These are phyloP conservation scores for Boletus rufocinnamomeus DNA, from an alignment of 768 basidiomycete species.

Conservation along the genomic window DNA sequence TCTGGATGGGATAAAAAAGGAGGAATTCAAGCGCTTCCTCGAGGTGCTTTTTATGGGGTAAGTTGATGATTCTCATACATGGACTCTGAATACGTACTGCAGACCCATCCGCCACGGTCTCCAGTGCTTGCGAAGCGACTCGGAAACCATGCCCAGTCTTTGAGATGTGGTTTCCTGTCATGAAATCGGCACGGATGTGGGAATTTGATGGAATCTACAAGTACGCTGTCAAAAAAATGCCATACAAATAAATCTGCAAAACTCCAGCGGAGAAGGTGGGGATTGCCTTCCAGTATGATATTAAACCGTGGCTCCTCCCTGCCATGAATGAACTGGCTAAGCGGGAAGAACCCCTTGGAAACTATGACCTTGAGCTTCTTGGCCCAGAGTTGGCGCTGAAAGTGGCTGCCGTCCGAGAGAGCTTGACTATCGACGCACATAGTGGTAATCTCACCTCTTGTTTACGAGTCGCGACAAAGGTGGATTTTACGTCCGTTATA, in stretches of 20 bases:
- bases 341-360: slow-evolving; percentile 22
- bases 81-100: background rate
- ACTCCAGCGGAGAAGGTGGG: slow-evolving; percentile 26
- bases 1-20: slow-evolving; percentile 23
- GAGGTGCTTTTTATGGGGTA: slow-evolving; percentile 24
- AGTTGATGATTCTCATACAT: background rate
- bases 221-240: slow-evolving; percentile 33
- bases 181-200: slow-evolving; percentile 45
- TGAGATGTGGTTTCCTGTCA: slow-evolving; percentile 40
- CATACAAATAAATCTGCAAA: slow-evolving; percentile 11
- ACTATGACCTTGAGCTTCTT: slow-evolving; percentile 14
- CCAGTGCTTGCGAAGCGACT: slow-evolving; percentile 1
- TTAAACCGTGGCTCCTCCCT: slow-evolving; percentile 36
- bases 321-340: slow-evolving; percentile 19
- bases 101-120: background rate
- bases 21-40: slow-evolving; percentile 31
- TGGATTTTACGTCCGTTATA: slow-evolving; percentile 22
- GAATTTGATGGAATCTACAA: slow-evolving; percentile 33
- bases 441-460: background rate
- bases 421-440: background rate
- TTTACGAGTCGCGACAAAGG: background rate
- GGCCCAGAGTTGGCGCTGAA: slow-evolving; percentile 22
- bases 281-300: slow-evolving; percentile 34
- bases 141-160: background rate
- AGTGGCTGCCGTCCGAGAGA: slow-evolving; percentile 27